A percentile compares a stretch with the other conserved stretches of the same genome.
These are phyloP conservation scores for Vitis rupestris DNA, from an alignment of 164 flowering plant genomes.

Conservation along the genomic window DNA sequence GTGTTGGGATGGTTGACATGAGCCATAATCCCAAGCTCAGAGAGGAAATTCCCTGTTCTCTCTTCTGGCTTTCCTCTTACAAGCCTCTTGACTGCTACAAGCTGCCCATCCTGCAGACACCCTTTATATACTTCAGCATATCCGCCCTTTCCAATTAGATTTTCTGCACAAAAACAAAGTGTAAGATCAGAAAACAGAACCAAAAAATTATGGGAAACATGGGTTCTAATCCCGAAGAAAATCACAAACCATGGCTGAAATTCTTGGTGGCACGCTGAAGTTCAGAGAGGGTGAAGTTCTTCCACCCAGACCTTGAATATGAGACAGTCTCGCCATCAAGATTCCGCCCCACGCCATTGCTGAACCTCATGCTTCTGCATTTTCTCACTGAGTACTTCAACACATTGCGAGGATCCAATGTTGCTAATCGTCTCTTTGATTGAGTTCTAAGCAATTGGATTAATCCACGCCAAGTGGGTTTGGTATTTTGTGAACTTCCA, in stretches of 20 bases:
- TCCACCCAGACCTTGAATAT: constrained; percentile 49
- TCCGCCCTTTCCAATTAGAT: constrained; percentile 72
- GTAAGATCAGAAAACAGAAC: neutral
- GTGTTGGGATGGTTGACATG: constrained; percentile 69
- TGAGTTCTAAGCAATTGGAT: constrained; percentile 24
- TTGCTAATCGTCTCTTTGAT: constrained; percentile 23
- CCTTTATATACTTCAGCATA: constrained; percentile 76
- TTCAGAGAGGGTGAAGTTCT: constrained; percentile 53
- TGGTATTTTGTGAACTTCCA: constrained; percentile 15
- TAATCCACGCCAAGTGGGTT: constrained; percentile 25
- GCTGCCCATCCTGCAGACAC: constrained; percentile 36
- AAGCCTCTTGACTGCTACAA: constrained; percentile 59
- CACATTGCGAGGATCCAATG: constrained; percentile 30
- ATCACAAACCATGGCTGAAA: constrained; percentile 58
- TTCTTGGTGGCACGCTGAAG: constrained; percentile 73
- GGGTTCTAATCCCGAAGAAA: neutral
- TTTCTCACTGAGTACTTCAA: constrained; percentile 40
- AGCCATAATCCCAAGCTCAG: constrained; percentile 71
- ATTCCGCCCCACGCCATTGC: neutral
- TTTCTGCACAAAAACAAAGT: constrained; percentile 29
- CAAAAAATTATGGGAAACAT: neutral
- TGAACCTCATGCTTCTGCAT: constrained; percentile 41
- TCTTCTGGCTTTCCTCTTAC: constrained; percentile 49
- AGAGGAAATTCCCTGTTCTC: constrained; percentile 44
- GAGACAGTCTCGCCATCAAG: constrained; percentile 7